Evolutionary conservation across 495 filamentous ascomycete genomes (phyloP).

Genomic region (Barbatosphaeria neglecta): DNA sequence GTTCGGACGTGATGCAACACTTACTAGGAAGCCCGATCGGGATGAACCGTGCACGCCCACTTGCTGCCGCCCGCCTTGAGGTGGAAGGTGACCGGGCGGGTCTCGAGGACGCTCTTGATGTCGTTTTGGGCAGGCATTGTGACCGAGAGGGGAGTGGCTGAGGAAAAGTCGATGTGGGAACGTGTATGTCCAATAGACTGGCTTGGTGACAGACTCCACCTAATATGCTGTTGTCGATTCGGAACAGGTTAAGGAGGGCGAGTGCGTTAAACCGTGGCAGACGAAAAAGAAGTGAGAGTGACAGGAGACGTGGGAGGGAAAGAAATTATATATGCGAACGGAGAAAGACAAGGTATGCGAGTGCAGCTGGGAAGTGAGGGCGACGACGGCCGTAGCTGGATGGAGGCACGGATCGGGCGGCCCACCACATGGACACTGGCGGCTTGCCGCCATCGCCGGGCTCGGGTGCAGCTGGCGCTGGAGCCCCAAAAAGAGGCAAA

Average conservation of each 20-base stretch:
- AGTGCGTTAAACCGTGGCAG: no score
- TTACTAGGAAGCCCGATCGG: background rate
- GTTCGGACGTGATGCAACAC: background rate
- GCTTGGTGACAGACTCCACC: no score
- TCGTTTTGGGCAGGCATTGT: background rate
- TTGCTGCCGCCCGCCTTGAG: background rate
- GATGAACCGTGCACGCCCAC: background rate
- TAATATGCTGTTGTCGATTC: no score
- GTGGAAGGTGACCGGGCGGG: background rate
- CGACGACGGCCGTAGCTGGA: background rate
- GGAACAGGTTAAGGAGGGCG: background rate
- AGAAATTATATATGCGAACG: background rate
- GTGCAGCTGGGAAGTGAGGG: background rate
- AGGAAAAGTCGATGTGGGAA: background rate
- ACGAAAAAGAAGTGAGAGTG: no score
- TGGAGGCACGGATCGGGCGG: background rate
- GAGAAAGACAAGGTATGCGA: background rate
- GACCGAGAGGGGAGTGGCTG: background rate
- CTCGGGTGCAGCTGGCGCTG: no score
- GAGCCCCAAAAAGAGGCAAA: background rate
- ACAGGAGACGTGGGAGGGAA: no score
- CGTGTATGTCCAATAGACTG: background rate
- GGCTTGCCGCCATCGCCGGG: background rate
- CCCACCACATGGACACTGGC: background rate
- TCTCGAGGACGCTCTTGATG: background rate